Conservation (phyloP, 2,329 filamentous ascomycete species). For the Colletotrichum sp. region DNA sequence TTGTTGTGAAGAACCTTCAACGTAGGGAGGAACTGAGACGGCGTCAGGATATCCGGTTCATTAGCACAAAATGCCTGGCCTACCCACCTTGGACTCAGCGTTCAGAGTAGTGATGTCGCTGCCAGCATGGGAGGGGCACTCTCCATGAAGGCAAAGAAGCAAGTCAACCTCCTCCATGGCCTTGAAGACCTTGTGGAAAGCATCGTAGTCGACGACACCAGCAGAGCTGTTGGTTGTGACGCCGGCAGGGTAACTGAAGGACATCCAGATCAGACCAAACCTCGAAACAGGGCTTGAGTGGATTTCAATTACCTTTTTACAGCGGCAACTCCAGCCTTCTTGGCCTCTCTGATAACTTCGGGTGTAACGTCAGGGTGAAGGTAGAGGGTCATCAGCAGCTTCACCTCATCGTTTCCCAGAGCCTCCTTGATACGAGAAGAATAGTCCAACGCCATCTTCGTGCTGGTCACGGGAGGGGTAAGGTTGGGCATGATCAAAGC, state of each 20-base stretch:
- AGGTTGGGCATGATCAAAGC: constrained; percentile 62
- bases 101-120: constrained; percentile 63
- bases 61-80: neutral
- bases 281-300: neutral
- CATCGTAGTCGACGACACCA: constrained; percentile 72
- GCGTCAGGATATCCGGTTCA: neutral
- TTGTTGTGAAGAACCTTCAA: constrained; percentile 72
- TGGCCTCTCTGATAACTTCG: constrained; percentile 74
- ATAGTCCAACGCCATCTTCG: constrained; percentile 70
- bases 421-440: constrained; percentile 63
- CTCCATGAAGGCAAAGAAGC: constrained; percentile 93
- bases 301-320: constrained; percentile 54
- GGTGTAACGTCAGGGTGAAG: constrained; percentile 68
- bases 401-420: constrained; percentile 44
- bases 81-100: constrained; percentile 61
- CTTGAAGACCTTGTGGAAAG: constrained; percentile 81
- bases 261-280: neutral
- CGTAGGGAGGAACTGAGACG: constrained; percentile 74
- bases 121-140: constrained; percentile 59
- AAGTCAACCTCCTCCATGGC: constrained; percentile 86
- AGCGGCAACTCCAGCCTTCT: constrained; percentile 71
- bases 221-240: constrained; percentile 71
- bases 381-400: constrained; percentile 77
- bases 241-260: constrained; percentile 36
- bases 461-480: constrained; percentile 65